Conservation (phyloP, 108 stramenopile genomes). For the Cyclostephanos invisitatus region DNA sequence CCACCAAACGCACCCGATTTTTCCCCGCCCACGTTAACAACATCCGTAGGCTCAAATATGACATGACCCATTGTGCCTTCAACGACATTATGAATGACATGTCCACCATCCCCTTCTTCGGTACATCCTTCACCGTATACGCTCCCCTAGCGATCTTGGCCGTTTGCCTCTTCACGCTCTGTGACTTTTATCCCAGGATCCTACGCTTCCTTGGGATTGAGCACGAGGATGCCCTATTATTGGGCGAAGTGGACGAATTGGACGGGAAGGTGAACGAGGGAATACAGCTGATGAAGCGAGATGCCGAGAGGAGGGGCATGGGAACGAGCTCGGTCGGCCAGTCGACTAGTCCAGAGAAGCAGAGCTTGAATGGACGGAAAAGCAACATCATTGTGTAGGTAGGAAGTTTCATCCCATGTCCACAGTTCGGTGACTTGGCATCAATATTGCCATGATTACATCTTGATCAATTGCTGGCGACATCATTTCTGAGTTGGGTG, state of each 20-base stretch:
- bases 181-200: conserved; percentile 54
- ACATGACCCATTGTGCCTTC: conserved; percentile 51
- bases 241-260: conserved; percentile 51
- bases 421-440: not conserved
- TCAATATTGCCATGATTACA: no score
- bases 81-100: conserved; percentile 55
- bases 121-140: conserved; percentile 60
- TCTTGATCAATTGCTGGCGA: no score
- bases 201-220: conserved; percentile 55
- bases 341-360: conserved; percentile 4
- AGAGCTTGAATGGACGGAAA: conserved; percentile 11
- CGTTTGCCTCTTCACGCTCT: conserved; percentile 54
- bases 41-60: conserved; percentile 61
- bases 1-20: no score
- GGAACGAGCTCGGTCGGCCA: not conserved
- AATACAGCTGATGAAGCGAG: conserved; percentile 50
- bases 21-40: not conserved
- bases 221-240: conserved; percentile 59
- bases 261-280: conserved; percentile 60
- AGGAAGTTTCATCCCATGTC: not conserved
- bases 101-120: conserved; percentile 64
- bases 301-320: conserved; percentile 28
- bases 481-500: no score
- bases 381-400: conserved; percentile 1
- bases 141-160: conserved; percentile 58